Base-by-base conservation (phyloP, 768 basidiomycete genomes). In the Scleroderma bovista region DNA sequence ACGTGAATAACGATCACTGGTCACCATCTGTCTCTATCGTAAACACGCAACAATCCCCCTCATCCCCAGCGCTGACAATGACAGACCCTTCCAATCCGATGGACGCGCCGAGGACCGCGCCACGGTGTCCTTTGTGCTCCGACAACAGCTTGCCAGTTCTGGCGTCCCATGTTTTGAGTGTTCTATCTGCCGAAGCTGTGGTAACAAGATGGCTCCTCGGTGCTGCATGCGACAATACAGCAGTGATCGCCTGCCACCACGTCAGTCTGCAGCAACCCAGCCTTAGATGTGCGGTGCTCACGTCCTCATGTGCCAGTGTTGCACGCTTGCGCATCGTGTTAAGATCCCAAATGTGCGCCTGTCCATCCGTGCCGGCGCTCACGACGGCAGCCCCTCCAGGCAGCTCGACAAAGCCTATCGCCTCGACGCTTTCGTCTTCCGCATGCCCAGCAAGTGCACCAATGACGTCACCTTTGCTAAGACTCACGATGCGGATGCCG, bases 291-390 rank as follows among this genome's bases (percentile, higher is more conserved):
- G 24, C 16, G 12, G 24, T 46, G 72, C 80, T 46, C 53, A 94
- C 94, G 66, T 83, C 73, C 17, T 45, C 32, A 60, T 98, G 94
- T 54, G 85, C 74, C 6, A 96, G 71, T 13, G 88, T 93, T 16
- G 85, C 77, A 49, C 96, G 79, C 46, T 93, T 64, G 53, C 88
- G 77, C 77, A 90, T 90, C 22, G 91, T 94, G 44, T 77, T 77
- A 38, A 94, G 75, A 69, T 99, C 96, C 93, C 95, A 99, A 31
- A 97, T 83, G 58, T 88, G 92, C 16, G 84, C 87, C 63, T 92
- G 94, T 0, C 93, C 93, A 61, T 99, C 96, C 4, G 95, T 97
- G 5, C 81, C 93, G 11, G 89, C 94, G 2, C 88, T 92, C 0
- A 91, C 81, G 11, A 84, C 83, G 17, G 89, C 60, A 7, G 78